phyloP scores from a whole-genome alignment of 257 asterid species.

The Solanum dulcamara region DNA sequence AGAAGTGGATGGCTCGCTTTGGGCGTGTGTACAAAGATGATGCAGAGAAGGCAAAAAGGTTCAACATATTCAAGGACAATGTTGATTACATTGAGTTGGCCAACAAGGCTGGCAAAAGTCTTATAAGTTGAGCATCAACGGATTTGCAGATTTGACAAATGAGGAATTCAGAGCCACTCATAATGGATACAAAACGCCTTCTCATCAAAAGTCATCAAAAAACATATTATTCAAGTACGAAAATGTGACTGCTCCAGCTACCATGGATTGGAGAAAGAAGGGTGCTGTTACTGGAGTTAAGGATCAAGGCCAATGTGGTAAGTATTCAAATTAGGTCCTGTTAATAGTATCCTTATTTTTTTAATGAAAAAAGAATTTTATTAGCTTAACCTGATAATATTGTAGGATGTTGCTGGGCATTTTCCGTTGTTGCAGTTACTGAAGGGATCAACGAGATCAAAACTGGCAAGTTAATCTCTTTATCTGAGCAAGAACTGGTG shows the following conservation, averaged over 20 bases:
- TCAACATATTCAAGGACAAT: conserved; percentile 22
- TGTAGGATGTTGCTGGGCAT: conserved; percentile 16
- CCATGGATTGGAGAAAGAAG: conserved; percentile 20
- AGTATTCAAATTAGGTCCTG: not conserved
- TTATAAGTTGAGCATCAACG: conserved; percentile 25
- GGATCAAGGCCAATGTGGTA: conserved; percentile 37
- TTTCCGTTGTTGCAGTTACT: conserved; percentile 9
- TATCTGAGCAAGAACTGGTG: conserved; percentile 12
- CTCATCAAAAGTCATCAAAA: not conserved
- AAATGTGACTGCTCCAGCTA: conserved; percentile 2
- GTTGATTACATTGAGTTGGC: conserved; percentile 22
- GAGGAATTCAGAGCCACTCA: conserved; percentile 22
- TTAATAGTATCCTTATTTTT: not conserved
- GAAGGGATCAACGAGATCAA: conserved; percentile 9
- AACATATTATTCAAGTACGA: conserved; percentile 7
- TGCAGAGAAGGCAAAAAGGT: conserved; percentile 23
- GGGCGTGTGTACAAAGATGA: conserved; percentile 26
- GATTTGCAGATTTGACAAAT: conserved; percentile 35
- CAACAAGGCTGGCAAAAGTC: conserved; percentile 7
- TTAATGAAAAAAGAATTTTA: not conserved
- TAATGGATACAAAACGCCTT: conserved; percentile 18
- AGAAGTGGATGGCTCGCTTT: conserved; percentile 23
- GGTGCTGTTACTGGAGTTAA: conserved; percentile 38
- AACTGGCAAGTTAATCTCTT: not conserved
- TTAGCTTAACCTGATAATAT: not conserved